Conservation (phyloP, 495 filamentous ascomycete genomes). For the Penicillium paxilli region DNA sequence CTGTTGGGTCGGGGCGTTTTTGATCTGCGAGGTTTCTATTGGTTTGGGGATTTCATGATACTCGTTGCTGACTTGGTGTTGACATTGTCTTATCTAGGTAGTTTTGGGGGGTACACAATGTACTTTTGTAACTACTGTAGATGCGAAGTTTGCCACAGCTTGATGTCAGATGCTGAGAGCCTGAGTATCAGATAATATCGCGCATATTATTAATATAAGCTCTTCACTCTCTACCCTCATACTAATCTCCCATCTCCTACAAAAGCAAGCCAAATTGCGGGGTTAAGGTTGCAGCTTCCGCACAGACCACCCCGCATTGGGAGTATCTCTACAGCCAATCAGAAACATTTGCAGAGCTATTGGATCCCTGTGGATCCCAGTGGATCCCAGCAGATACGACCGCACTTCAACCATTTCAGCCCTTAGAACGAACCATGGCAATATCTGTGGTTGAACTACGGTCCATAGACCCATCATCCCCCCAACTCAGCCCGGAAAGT, state of each 20-base stretch:
- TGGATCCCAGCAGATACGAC: not conserved
- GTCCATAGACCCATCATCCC: not conserved
- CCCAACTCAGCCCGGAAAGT: not conserved
- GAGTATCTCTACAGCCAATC: not conserved
- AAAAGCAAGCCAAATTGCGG: slow-evolving; percentile 18
- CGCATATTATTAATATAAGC: not conserved
- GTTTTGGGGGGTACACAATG: too few relatives aligned
- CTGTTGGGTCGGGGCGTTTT: not conserved
- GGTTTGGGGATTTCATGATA: not conserved
- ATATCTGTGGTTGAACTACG: not conserved
- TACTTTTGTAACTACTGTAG: too few relatives aligned
- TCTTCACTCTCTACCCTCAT: not conserved
- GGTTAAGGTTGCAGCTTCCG: slow-evolving; percentile 34
- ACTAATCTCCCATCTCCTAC: not conserved
- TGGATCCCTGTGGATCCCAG: not conserved
- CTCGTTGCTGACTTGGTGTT: not conserved
- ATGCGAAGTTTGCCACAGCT: too few relatives aligned
- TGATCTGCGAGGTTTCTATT: not conserved
- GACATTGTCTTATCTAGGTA: too few relatives aligned
- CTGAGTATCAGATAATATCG: too few relatives aligned
- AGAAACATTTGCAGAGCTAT: not conserved
- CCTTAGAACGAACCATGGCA: too few relatives aligned
- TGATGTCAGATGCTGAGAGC: too few relatives aligned
- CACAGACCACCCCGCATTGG: slow-evolving; percentile 14
- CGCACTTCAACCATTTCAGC: not conserved